Evolutionary conservation across 169 alveolate genomes (phyloP).

Genomic region (Eimeria falciformis): DNA sequence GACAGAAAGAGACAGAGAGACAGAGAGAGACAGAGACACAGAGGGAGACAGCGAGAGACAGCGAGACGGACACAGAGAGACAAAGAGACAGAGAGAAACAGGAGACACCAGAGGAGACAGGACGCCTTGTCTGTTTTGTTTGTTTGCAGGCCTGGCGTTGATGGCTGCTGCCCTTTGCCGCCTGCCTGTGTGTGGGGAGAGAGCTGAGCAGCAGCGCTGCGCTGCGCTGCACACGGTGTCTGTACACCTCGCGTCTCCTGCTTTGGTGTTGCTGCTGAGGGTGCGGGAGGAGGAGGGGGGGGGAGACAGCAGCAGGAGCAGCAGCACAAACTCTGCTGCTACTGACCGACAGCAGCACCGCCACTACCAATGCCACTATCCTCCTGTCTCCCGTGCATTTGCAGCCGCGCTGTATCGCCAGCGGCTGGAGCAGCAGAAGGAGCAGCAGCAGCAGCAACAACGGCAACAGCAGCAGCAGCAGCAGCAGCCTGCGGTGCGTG

Average conservation of each 20-base stretch:
- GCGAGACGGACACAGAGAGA: too few species aligned
- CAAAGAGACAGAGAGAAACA: too few species aligned
- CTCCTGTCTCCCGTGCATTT: constrained; percentile 39
- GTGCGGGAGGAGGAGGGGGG: neutral
- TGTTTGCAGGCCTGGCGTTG: neutral
- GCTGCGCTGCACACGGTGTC: constrained; percentile 36
- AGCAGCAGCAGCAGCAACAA: constrained; percentile 22
- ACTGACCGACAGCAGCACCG: constrained; percentile 19
- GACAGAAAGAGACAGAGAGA: too few species aligned
- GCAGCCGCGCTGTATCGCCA: constrained; percentile 54
- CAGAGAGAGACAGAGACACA: too few species aligned
- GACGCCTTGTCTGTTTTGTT: constrained; percentile 16
- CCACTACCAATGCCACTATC: neutral
- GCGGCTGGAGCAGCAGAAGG: constrained; percentile 8
- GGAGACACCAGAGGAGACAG: too few species aligned
- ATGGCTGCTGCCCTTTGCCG: constrained; percentile 35
- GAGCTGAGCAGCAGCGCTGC: neutral
- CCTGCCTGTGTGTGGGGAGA: neutral
- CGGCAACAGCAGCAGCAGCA: constrained; percentile 26
- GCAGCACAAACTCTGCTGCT: neutral
- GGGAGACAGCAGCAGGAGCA: neutral
- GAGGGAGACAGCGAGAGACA: too few species aligned
- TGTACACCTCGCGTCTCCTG: neutral
- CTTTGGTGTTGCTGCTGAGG: constrained; percentile 55
- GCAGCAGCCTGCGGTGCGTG: neutral